Percentiles rank a stretch among this genome's conserved stretches.
These are phyloP conservation scores for Pyrenochaeta sp. DNA, from an alignment of 2,329 filamentous ascomycete genomes.

Conservation along the genomic window DNA sequence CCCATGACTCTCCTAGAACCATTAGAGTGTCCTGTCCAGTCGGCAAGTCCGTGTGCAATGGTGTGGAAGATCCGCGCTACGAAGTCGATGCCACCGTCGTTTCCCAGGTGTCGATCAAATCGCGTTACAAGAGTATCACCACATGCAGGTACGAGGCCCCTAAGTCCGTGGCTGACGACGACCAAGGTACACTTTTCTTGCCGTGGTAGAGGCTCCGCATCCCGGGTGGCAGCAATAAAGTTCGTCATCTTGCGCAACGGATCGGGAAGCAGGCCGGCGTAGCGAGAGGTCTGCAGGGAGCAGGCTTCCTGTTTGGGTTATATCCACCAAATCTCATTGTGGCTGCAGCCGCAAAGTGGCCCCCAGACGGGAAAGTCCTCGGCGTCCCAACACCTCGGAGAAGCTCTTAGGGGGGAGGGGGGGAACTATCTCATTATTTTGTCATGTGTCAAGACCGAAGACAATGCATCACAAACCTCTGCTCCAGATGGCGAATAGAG, in stretches of 20 bases:
- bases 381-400: neutral
- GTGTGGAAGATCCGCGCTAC: neutral
- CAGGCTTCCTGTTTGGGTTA: neutral
- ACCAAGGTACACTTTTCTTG: too few species aligned
- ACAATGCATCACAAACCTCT: neutral
- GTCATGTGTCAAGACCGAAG: neutral
- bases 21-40: neutral
- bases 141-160: too few species aligned
- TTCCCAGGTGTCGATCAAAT: neutral
- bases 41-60: neutral
- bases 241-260: too few species aligned
- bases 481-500: neutral
- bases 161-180: too few species aligned
- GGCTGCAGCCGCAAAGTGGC: slow-evolving; percentile 4
- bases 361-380: neutral
- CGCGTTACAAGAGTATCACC: too few species aligned
- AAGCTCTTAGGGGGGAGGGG: neutral
- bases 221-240: too few species aligned
- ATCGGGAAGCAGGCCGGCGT: too few species aligned
- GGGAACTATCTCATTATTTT: neutral
- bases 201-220: too few species aligned
- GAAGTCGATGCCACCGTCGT: neutral
- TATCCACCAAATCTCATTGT: slow-evolving; percentile 2
- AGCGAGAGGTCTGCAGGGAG: neutral
- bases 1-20: neutral